Evolutionary conservation across 805 yeast genomes (phyloP).

Genomic region (Myxozyma vanderwaltii): DNA sequence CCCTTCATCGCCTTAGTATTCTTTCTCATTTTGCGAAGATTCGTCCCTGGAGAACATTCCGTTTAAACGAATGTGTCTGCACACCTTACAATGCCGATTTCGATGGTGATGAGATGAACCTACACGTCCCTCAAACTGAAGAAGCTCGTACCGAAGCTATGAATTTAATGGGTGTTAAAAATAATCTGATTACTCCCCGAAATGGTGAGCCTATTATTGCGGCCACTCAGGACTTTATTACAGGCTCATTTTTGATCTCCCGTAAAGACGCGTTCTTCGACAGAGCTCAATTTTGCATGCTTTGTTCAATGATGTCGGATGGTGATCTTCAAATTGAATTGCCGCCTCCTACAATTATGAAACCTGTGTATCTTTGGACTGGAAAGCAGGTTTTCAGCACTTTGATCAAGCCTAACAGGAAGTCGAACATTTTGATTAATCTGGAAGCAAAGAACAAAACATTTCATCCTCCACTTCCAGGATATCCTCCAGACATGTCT

Average conservation of each 20-base stretch:
- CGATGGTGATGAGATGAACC: conserved; percentile 99
- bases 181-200: conserved; percentile 90
- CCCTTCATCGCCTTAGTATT: conserved; percentile 91
- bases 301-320: conserved; percentile 94
- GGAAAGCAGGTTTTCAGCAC: conserved; percentile 94
- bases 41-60: conserved; percentile 96
- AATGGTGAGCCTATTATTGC: conserved; percentile 99
- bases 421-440: conserved; percentile 80
- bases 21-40: conserved; percentile 94
- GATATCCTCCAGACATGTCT: conserved; percentile 88
- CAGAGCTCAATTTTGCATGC: conserved; percentile 77
- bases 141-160: conserved; percentile 99
- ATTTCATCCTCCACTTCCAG: conserved; percentile 69
- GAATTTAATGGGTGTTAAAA: conserved; percentile 95
- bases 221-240: conserved; percentile 98
- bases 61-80: conserved; percentile 97
- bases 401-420: conserved; percentile 76
- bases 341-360: conserved; percentile 92
- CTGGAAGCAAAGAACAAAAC: conserved; percentile 94
- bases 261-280: conserved; percentile 93
- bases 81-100: conserved; percentile 99
- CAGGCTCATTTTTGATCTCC: conserved; percentile 90
- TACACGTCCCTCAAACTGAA: conserved; percentile 98
- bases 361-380: conserved; percentile 91
- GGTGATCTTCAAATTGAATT: conserved; percentile 83